A percentile compares a stretch with the other conserved stretches of the same genome.
Conservation (phyloP, 2,329 filamentous ascomycete genomes). For the Hypoxylon sp. region DNA sequence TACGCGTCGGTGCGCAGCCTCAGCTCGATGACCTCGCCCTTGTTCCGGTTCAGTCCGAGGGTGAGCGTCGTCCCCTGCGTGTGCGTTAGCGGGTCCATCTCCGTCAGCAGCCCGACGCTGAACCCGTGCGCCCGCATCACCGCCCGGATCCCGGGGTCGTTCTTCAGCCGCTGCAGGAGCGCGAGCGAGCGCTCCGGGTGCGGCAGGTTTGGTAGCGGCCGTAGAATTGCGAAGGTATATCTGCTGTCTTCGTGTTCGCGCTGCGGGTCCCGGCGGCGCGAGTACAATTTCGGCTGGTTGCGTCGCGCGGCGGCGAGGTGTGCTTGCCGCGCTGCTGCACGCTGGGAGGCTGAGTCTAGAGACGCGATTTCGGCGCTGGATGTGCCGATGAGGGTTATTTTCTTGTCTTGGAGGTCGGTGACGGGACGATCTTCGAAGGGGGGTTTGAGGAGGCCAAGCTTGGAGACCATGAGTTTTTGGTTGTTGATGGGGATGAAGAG, state of each 20-base stretch:
- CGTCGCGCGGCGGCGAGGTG: constrained; percentile 56
- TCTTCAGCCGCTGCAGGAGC: constrained; percentile 81
- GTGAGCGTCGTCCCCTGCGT: constrained; percentile 83
- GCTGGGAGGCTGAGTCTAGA: constrained; percentile 65
- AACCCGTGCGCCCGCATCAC: constrained; percentile 90
- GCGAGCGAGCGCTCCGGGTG: constrained; percentile 78
- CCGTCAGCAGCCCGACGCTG: constrained; percentile 86
- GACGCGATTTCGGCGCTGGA: constrained; percentile 72
- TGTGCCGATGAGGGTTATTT: constrained; percentile 76
- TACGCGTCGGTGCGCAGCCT: constrained; percentile 92
- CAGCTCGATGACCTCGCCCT: constrained; percentile 91
- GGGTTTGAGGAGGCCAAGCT: constrained; percentile 74
- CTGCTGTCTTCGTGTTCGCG: constrained; percentile 69
- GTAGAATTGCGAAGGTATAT: constrained; percentile 87
- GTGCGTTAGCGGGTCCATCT: constrained; percentile 92
- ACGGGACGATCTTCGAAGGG: constrained; percentile 72
- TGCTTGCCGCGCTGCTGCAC: constrained; percentile 64
- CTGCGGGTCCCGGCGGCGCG: constrained; percentile 54
- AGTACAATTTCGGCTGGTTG: constrained; percentile 48
- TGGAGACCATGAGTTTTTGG: constrained; percentile 79
- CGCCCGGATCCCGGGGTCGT: constrained; percentile 87
- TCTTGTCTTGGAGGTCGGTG: constrained; percentile 66
- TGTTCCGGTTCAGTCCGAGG: constrained; percentile 88
- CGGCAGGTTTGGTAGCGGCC: constrained; percentile 83
- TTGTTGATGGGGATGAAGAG: constrained; percentile 73